phyloP scores from a whole-genome alignment of 2,329 filamentous ascomycete species.

The Fusarium armeniacum region DNA sequence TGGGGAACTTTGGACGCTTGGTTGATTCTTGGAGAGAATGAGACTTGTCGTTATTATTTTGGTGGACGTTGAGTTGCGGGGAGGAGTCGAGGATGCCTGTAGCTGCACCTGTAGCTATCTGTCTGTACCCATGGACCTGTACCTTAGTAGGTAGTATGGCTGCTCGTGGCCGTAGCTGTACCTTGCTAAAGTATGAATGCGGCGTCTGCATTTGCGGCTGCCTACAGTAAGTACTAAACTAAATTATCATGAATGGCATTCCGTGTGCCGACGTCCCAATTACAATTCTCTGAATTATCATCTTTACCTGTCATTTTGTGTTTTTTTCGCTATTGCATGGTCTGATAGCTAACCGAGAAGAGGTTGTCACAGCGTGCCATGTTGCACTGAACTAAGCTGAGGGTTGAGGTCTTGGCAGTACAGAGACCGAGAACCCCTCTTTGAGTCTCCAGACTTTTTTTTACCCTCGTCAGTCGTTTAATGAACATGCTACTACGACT shows the following conservation, averaged over 20 bases:
- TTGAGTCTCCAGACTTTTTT: conserved; percentile 12
- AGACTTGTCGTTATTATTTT: conserved; percentile 15
- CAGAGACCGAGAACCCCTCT: background rate
- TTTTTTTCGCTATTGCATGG: conserved; percentile 6
- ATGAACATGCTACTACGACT: conserved; percentile 13
- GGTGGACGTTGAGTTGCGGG: conserved; percentile 10
- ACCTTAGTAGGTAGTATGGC: background rate
- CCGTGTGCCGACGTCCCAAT: conserved; percentile 17
- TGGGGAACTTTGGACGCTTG: conserved; percentile 21
- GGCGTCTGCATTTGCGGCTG: conserved; percentile 2
- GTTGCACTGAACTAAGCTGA: conserved; percentile 27
- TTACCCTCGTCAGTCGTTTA: conserved; percentile 9
- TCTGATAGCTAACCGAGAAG: conserved; percentile 18
- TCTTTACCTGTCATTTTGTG: conserved; percentile 35
- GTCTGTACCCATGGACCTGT: background rate
- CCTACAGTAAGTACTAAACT: background rate
- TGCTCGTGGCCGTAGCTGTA: conserved; percentile 1
- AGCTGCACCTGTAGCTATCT: background rate
- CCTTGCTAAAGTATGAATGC: background rate
- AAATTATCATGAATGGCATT: conserved; percentile 12
- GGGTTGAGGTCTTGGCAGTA: conserved; percentile 10
- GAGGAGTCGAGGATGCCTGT: conserved; percentile 17
- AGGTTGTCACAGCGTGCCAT: conserved; percentile 24
- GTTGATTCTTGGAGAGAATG: conserved; percentile 14
- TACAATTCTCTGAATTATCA: conserved; percentile 12